Base-by-base conservation (phyloP, 192 early-diverging fungal genomes). In the Phycomyces blakesleeanus region DNA sequence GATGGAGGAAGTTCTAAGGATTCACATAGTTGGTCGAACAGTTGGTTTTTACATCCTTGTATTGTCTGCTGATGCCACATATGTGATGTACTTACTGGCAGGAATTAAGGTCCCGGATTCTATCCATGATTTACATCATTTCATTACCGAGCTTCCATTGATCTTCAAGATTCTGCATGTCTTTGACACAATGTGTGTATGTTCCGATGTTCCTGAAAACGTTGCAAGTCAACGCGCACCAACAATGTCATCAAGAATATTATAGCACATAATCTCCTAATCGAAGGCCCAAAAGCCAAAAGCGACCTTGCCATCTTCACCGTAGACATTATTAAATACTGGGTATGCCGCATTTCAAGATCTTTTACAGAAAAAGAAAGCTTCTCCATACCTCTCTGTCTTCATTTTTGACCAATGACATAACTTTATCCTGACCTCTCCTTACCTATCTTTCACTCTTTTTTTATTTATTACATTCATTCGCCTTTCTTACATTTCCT, bases 31-130 rank as follows among this genome's bases (percentile, higher is more conserved):
- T 22, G 49, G 49, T 50, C 49, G 49, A 20, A 50, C 49, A 16
- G 9, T 50, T 50, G 3, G 49, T 4, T 50, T 50, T 50, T 50
- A 50, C 49, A 9, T 22, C 9, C 49, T 34, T 50, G 49, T 50
- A 9, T 50, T 50, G 49, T 9, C 49, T 50, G 49, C 16, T 4
- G 49, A 5, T 50, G 16, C 49, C 2, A 50, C 49, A 50, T 50
- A 50, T 50, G 49, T 50, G 49, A 50, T 50, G 49, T 50, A 50
- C 49, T 50, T 50, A 50, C 49, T 50, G 2, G 49, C 49, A 50
- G 49, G 9, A 10, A 50, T 50, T 9, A 50, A 50, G 10, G 10
- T 50, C 1, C 49, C 49, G 49, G 49, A 50, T 9, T 50, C 49
- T 2, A 50, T 50, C 49, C 16, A 50, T 2, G 49, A 22, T 5